These are phyloP conservation scores for Boechera retrofracta DNA, from an alignment of 345 rosid genomes.

Conservation along the genomic window DNA sequence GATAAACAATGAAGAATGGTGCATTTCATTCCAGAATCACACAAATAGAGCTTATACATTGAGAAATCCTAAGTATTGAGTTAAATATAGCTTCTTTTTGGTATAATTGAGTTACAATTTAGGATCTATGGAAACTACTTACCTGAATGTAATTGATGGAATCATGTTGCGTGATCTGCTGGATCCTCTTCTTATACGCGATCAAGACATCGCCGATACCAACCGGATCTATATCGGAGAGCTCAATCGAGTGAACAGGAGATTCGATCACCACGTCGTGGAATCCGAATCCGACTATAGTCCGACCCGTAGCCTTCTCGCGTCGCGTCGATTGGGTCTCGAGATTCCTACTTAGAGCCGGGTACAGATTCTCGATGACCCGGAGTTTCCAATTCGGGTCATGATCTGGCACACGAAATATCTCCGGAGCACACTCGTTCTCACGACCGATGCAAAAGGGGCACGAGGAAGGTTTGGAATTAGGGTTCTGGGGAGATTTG, in stretches of 20 bases:
- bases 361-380: constrained; percentile 88
- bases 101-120: neutral
- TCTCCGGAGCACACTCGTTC: constrained; percentile 83
- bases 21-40: constrained; percentile 5
- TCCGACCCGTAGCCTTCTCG: constrained; percentile 33
- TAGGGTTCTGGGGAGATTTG: constrained; percentile 53
- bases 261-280: constrained; percentile 91
- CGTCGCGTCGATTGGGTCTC: constrained; percentile 34
- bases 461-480: constrained; percentile 50
- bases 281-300: constrained; percentile 66
- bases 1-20: neutral
- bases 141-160: constrained; percentile 80
- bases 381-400: constrained; percentile 71
- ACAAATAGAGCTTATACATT: neutral
- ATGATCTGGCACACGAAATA: constrained; percentile 65
- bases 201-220: constrained; percentile 71
- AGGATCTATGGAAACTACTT: neutral
- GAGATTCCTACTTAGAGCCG: constrained; percentile 68
- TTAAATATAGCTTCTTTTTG: constrained; percentile 1
- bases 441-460: constrained; percentile 89
- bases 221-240: constrained; percentile 57
- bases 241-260: constrained; percentile 70
- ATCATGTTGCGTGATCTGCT: constrained; percentile 57
- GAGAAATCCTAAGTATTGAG: neutral
- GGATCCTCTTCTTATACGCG: constrained; percentile 72